Percentiles rank a stretch among this genome's conserved stretches.
These are phyloP conservation scores for Capronia epimyces DNA, from an alignment of 2,329 filamentous ascomycete species.

Conservation along the genomic window DNA sequence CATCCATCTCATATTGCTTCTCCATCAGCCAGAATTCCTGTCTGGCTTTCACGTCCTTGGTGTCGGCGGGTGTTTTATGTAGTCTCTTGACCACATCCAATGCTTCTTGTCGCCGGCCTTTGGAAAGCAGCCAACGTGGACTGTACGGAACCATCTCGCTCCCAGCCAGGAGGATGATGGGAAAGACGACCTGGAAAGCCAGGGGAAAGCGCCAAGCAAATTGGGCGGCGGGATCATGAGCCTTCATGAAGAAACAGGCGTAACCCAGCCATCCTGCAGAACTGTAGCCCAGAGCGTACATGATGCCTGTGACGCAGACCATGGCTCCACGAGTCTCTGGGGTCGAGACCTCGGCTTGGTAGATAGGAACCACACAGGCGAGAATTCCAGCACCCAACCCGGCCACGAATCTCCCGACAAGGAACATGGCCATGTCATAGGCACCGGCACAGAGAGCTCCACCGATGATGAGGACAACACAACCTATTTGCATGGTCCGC, in stretches of 20 bases:
- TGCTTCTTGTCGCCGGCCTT: slow-evolving; percentile 35
- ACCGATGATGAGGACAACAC: slow-evolving; percentile 30
- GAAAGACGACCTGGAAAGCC: slow-evolving; percentile 34
- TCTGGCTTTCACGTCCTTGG: slow-evolving; percentile 34
- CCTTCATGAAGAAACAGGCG: slow-evolving; percentile 44
- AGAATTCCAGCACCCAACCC: slow-evolving; percentile 50
- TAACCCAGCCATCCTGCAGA: slow-evolving; percentile 26
- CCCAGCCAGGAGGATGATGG: slow-evolving; percentile 30
- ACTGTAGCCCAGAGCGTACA: slow-evolving; percentile 26
- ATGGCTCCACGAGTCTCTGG: slow-evolving; percentile 26
- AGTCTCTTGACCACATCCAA: slow-evolving; percentile 34
- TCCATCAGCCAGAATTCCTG: slow-evolving; percentile 44
- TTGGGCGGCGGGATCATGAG: slow-evolving; percentile 31
- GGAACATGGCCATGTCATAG: slow-evolving; percentile 32
- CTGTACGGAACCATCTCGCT: slow-evolving; percentile 34
- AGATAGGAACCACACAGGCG: slow-evolving; percentile 20
- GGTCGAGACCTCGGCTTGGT: slow-evolving; percentile 26
- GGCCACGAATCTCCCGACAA: slow-evolving; percentile 20
- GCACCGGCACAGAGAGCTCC: slow-evolving; percentile 37
- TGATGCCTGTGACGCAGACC: slow-evolving; percentile 24
- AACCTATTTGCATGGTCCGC: slow-evolving; percentile 35
- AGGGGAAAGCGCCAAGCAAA: slow-evolving; percentile 36
- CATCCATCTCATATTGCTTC: slow-evolving; percentile 41
- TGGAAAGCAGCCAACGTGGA: slow-evolving; percentile 36
- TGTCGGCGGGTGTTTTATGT: slow-evolving; percentile 34